These are phyloP conservation scores for Suillus decipiens DNA, from an alignment of 768 basidiomycete species.

Conservation along the genomic window DNA sequence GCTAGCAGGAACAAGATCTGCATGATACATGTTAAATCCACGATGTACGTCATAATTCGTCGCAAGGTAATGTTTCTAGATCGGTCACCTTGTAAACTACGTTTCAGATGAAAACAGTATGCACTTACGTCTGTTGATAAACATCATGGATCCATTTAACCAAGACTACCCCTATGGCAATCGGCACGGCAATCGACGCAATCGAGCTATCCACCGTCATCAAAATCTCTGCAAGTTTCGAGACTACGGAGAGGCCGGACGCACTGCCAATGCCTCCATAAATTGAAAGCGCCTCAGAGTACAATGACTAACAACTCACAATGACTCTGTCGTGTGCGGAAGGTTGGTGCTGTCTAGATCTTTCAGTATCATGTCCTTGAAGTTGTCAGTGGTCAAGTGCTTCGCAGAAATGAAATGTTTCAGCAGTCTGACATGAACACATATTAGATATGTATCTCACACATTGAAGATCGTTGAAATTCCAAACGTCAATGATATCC, in stretches of 20 bases:
- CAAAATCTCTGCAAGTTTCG: background rate
- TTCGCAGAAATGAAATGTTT: background rate
- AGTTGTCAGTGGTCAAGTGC: conserved; percentile 12
- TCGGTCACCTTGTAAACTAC: background rate
- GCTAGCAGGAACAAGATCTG: conserved; percentile 23
- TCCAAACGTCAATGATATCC: conserved; percentile 24
- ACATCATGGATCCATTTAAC: conserved; percentile 8
- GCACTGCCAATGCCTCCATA: background rate
- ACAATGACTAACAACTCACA: conserved; percentile 7
- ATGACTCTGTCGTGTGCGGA: background rate
- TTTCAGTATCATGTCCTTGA: conserved; percentile 10
- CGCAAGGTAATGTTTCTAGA: conserved; percentile 4
- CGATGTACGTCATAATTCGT: conserved; percentile 27
- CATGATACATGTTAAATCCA: conserved; percentile 27
- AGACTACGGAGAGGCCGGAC: conserved; percentile 9
- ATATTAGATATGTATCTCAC: background rate
- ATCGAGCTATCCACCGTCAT: background rate
- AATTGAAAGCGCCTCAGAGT: background rate
- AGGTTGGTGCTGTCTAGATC: conserved; percentile 8
- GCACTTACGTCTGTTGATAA: conserved; percentile 13
- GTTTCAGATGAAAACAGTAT: background rate
- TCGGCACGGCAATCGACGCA: background rate
- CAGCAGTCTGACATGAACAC: background rate
- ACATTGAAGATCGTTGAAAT: conserved; percentile 15
- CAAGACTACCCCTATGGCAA: conserved; percentile 4